These are phyloP conservation scores for Epipyxis sp. DNA, from an alignment of 108 stramenopile genomes.

Conservation along the genomic window DNA sequence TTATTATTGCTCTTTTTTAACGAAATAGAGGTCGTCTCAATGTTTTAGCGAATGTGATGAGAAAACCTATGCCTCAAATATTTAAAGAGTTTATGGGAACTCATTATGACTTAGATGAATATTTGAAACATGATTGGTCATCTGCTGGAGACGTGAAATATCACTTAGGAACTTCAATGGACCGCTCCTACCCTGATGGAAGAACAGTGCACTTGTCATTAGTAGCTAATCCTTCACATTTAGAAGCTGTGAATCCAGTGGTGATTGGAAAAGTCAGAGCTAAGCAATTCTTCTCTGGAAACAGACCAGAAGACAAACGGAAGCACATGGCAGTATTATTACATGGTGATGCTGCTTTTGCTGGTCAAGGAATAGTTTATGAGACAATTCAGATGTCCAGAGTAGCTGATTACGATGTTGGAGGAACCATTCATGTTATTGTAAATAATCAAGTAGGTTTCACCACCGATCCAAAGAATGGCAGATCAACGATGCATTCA, in stretches of 20 bases:
- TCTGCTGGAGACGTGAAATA: conserved; percentile 97
- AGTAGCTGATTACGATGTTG: conserved; percentile 79
- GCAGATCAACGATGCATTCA: conserved; percentile 89
- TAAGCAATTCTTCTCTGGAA: conserved; percentile 93
- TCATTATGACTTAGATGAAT: conserved; percentile 74
- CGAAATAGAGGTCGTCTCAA: conserved; percentile 90
- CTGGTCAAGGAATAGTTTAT: conserved; percentile 97
- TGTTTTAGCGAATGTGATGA: conserved; percentile 95
- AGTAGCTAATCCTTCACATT: conserved; percentile 95
- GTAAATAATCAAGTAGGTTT: conserved; percentile 99
- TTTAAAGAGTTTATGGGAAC: conserved; percentile 97
- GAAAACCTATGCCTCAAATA: conserved; percentile 95
- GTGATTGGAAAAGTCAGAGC: conserved; percentile 94
- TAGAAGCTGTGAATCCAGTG: conserved; percentile 96
- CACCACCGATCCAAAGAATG: conserved; percentile 91
- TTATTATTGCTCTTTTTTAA: too few relatives aligned
- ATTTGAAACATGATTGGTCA: conserved; percentile 74
- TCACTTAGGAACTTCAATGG: conserved; percentile 96
- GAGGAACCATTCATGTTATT: conserved; percentile 98
- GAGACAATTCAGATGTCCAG: conserved; percentile 94
- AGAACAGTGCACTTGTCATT: conserved; percentile 84
- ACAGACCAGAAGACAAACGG: conserved; percentile 68
- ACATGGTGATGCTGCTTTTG: conserved; percentile 99
- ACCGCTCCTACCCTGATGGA: conserved; percentile 95
- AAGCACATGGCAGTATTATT: conserved; percentile 88